Conservation (phyloP, 164 flowering plant genomes). For the Chloranthus sessilifolius region DNA sequence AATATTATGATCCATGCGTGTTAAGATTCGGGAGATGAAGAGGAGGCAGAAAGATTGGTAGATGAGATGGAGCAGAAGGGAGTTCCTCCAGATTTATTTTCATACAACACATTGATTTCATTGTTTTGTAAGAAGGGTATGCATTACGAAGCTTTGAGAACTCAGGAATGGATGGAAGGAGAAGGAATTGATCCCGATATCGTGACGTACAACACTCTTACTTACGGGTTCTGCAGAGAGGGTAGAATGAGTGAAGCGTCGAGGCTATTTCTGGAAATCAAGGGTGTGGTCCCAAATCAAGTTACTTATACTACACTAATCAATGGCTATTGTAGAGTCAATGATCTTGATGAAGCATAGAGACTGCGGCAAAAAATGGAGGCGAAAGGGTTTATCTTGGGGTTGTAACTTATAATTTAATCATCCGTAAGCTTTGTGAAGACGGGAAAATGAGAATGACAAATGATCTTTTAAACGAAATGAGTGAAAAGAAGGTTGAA, state of each 20-base stretch:
- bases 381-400: slow-evolving; percentile 55
- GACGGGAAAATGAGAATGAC: slow-evolving; percentile 70
- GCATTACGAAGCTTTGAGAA: slow-evolving; percentile 80
- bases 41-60: slow-evolving; percentile 56
- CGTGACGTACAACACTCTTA: slow-evolving; percentile 75
- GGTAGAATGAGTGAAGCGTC: slow-evolving; percentile 88
- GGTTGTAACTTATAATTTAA: slow-evolving; percentile 69
- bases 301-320: slow-evolving; percentile 86
- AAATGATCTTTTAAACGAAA: slow-evolving; percentile 64
- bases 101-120: slow-evolving; percentile 76
- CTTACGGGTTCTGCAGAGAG: slow-evolving; percentile 70
- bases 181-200: slow-evolving; percentile 69
- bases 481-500: slow-evolving; percentile 65
- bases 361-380: slow-evolving; percentile 60
- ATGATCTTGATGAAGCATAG: slow-evolving; percentile 62
- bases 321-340: slow-evolving; percentile 78
- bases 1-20: slow-evolving; percentile 93
- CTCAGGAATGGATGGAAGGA: slow-evolving; percentile 75
- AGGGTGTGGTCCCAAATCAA: slow-evolving; percentile 57
- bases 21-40: slow-evolving; percentile 64
- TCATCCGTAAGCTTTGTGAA: slow-evolving; percentile 78
- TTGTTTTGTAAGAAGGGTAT: slow-evolving; percentile 74
- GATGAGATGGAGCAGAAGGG: slow-evolving; percentile 58
- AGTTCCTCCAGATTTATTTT: slow-evolving; percentile 56
- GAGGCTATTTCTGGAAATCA: slow-evolving; percentile 66